These are phyloP conservation scores for Ophiocordyceps unilateralis DNA, from an alignment of 2,329 filamentous ascomycete species.

Conservation along the genomic window DNA sequence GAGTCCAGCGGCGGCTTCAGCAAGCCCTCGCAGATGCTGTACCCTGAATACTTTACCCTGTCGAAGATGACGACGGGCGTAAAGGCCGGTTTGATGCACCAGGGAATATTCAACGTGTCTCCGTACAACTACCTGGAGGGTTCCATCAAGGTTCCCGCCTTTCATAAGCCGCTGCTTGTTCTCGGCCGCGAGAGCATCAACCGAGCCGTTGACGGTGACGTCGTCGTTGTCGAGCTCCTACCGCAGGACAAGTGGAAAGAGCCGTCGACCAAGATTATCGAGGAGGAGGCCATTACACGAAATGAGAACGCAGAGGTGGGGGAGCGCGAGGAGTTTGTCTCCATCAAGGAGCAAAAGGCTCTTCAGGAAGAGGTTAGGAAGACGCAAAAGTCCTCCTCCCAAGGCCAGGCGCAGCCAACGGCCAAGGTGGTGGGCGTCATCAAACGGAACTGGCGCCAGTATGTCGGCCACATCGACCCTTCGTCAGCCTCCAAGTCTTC, in stretches of 20 bases:
- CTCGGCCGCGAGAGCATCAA: slow-evolving; percentile 94
- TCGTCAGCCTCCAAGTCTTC: slow-evolving; percentile 60
- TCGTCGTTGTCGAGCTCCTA: slow-evolving; percentile 83
- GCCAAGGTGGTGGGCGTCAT: slow-evolving; percentile 82
- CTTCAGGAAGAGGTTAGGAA: slow-evolving; percentile 84
- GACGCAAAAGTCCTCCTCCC: slow-evolving; percentile 57
- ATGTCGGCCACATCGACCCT: slow-evolving; percentile 86
- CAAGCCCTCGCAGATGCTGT: slow-evolving; percentile 53
- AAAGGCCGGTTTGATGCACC: slow-evolving; percentile 75
- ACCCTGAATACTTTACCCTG: slow-evolving; percentile 74
- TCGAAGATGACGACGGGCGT: slow-evolving; percentile 91
- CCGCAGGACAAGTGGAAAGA: slow-evolving; percentile 95
- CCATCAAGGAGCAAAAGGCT: slow-evolving; percentile 69
- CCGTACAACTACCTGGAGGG: slow-evolving; percentile 97
- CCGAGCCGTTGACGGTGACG: slow-evolving; percentile 75
- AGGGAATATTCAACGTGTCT: slow-evolving; percentile 90
- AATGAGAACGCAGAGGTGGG: slow-evolving; percentile 88
- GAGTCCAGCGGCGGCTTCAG: slow-evolving; percentile 49
- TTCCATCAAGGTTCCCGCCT: slow-evolving; percentile 75
- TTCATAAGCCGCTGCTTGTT: slow-evolving; percentile 74
- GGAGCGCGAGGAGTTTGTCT: slow-evolving; percentile 59
- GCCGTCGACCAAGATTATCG: slow-evolving; percentile 86
- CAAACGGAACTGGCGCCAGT: slow-evolving; percentile 95
- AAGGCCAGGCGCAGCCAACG: slow-evolving; percentile 73
- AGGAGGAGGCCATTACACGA: slow-evolving; percentile 79